Percentiles rank a stretch among this genome's conserved stretches.
phyloP scores from a whole-genome alignment of 108 stramenopile species.

The Fistulifera pelliculosa region DNA sequence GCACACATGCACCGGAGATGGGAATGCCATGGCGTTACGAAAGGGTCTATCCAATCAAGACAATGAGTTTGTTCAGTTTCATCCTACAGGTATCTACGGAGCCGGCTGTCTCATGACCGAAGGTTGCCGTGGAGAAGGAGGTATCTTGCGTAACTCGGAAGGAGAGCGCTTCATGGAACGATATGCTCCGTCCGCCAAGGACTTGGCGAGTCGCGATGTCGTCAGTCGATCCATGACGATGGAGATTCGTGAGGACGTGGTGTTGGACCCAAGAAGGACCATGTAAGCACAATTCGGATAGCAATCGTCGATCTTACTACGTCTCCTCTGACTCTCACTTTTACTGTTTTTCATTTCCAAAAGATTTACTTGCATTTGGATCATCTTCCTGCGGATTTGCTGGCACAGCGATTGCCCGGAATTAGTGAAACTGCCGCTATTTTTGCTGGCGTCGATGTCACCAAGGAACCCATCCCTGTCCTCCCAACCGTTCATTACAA shows the following conservation, averaged over 20 bases:
- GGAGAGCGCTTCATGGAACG: conserved; percentile 99
- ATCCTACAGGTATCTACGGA: conserved; percentile 99
- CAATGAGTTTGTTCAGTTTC: conserved; percentile 99
- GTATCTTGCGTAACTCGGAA: conserved; percentile 91
- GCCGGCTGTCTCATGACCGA: conserved; percentile 99
- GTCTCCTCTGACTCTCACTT: conserved; percentile 2
- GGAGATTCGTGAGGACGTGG: conserved; percentile 99
- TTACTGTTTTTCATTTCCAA: neutral
- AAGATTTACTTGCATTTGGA: conserved; percentile 95
- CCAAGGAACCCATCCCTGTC: conserved; percentile 99
- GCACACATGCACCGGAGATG: conserved; percentile 98
- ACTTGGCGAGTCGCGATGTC: conserved; percentile 96
- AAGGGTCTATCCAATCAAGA: conserved; percentile 81
- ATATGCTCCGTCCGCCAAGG: conserved; percentile 98
- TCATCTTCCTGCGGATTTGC: conserved; percentile 93
- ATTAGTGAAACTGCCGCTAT: conserved; percentile 98
- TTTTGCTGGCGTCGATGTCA: conserved; percentile 99
- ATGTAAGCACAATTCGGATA: conserved; percentile 26
- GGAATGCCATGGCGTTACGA: conserved; percentile 94
- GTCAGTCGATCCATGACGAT: conserved; percentile 99
- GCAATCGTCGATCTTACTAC: neutral
- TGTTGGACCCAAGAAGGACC: conserved; percentile 95
- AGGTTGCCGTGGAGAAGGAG: conserved; percentile 99
- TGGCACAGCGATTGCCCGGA: conserved; percentile 95
- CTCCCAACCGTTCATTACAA: conserved; percentile 93